phyloP scores from a whole-genome alignment of 2,329 filamentous ascomycete genomes.

The Lanzia echinophila region DNA sequence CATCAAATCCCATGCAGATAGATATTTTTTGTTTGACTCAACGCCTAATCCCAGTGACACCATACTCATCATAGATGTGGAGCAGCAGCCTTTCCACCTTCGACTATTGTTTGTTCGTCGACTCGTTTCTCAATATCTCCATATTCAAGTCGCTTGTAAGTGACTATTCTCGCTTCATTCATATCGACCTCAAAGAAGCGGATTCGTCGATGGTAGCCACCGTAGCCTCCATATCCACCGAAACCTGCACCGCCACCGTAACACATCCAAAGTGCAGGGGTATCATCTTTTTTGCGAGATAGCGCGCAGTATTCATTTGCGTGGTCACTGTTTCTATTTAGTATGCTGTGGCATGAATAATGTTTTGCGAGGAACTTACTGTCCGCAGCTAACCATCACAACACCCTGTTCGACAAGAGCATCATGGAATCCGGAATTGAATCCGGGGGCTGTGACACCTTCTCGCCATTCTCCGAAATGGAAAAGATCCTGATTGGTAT shows the following conservation, averaged over 20 bases:
- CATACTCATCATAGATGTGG: background rate
- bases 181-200: conserved; percentile 91
- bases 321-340: conserved; percentile 59
- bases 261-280: conserved; percentile 92
- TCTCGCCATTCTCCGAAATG: conserved; percentile 72
- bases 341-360: conserved; percentile 8
- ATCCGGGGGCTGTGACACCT: conserved; percentile 76
- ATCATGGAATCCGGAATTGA: conserved; percentile 89
- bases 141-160: conserved; percentile 83
- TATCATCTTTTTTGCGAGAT: conserved; percentile 32
- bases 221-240: conserved; percentile 90
- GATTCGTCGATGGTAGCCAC: conserved; percentile 74
- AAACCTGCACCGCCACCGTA: conserved; percentile 90
- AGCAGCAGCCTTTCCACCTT: conserved; percentile 41
- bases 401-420: conserved; percentile 81
- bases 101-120: conserved; percentile 61
- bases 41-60: no score
- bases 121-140: conserved; percentile 47
- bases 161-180: conserved; percentile 79
- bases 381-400: conserved; percentile 82
- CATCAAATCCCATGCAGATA: no score
- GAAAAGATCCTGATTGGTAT: conserved; percentile 53
- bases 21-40: no score
- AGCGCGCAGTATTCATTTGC: conserved; percentile 95
- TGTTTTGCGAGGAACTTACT: conserved; percentile 48